Percentiles rank a stretch among this genome's conserved stretches.
phyloP scores from a whole-genome alignment of 2,329 filamentous ascomycete genomes.

The Alternaria ventricosa region DNA sequence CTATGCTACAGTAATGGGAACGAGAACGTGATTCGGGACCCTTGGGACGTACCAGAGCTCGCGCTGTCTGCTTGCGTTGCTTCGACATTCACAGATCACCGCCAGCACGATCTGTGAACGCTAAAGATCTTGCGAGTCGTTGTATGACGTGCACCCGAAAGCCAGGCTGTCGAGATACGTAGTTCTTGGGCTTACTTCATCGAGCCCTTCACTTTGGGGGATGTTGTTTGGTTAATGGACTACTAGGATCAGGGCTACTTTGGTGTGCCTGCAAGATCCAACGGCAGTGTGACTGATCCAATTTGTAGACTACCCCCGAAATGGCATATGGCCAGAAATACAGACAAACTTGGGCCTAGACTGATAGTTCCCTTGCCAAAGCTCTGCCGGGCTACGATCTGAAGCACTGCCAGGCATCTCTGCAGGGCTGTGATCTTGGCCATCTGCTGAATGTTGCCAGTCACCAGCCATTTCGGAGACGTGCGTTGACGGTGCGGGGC shows the following conservation, averaged over 20 bases:
- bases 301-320: no score
- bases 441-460: conserved; percentile 3
- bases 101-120: background rate
- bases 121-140: rapidly evolving
- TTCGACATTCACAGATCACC: background rate
- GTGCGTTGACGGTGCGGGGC: conserved; percentile 2
- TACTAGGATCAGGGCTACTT: no score
- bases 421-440: conserved; percentile 7
- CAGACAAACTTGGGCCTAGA: no score
- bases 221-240: no score
- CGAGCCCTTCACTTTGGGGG: no score
- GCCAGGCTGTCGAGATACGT: background rate
- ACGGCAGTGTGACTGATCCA: no score
- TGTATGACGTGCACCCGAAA: background rate
- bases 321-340: no score
- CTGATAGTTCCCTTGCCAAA: conserved; percentile 18
- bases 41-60: background rate
- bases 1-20: no score
- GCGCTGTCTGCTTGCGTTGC: background rate
- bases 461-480: conserved; percentile 6
- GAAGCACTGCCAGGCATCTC: conserved; percentile 3
- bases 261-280: no score
- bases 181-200: background rate
- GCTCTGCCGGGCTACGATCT: conserved; percentile 4
- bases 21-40: no score